Base-by-base conservation (phyloP, 2,329 filamentous ascomycete species). In the Colletotrichum limetticola region DNA sequence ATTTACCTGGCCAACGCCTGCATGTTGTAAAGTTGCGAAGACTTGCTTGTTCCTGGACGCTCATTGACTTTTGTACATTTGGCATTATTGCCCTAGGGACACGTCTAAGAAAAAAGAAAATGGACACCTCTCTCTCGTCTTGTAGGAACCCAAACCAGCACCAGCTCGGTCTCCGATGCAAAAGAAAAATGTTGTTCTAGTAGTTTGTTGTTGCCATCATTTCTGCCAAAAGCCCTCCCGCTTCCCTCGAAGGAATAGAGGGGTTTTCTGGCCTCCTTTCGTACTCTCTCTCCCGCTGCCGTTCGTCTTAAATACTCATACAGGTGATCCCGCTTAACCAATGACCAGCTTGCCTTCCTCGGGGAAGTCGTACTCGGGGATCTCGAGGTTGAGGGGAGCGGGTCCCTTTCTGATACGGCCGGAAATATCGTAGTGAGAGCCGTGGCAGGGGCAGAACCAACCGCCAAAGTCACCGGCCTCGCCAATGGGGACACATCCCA, bases 401-500 rank as follows among this genome's bases (percentile, higher is more conserved):
- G 97, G 97, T 78, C 97, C 97, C 91, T 94, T 98, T 89, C 97
- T 93, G 91, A 98, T 94, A 86, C 97, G 95, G 85, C 97, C 97
- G 76, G 95, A 98, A 85, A 99, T 98, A 85, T 99, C 97, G 91
- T 99, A 99, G 90, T 99, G 97, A 79, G 95, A 98, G 86, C 97
- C 97, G 91, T 99, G 97, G 94, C 97, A 99, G 77, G 97, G 97
- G 90, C 97, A 99, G 93, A 99, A 99, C 97, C 97, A 99, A 83
- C 97, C 97, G 84, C 97, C 97, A 82, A 89, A 99, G 86, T 99
- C 97, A 85, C 97, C 97, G 77, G 97, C 95, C 89, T 99, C 97
- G 82, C 97, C 97, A 81, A 99, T 99, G 83, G 97, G 97, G 79
- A 99, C 97, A 91, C 97, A 99, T 87, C 97, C 97, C 83, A 99